Base-by-base conservation (phyloP, 257 asterid genomes). In the Nicotiana otophora region DNA sequence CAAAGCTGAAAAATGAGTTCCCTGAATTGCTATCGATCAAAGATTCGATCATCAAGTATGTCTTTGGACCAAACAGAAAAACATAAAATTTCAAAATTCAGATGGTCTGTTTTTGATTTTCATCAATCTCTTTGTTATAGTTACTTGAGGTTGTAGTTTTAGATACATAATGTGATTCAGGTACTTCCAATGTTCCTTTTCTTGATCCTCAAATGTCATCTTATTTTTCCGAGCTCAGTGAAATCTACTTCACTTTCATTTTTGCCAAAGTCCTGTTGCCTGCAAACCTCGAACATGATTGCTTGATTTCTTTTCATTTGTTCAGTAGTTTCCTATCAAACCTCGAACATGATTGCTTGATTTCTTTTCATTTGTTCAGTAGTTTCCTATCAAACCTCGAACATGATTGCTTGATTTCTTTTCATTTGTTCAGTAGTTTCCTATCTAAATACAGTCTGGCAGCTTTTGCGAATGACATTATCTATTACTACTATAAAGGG, bases 41-140 rank as follows among this genome's bases (percentile, higher is more conserved):
- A 36, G 83, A 86, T 48, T 83, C 85, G 5, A 28, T 86, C 60
- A 83, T 81, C 81, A 81, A 86, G 82, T 81, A 58, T 81, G 83
- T 81, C 39, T 83, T 65, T 9, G 60, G 30, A 67, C 82, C 85
- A 4, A 86, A 83, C 85, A 81, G 77, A 82, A 86, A 81, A 68
- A 83, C 75, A 46, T 86, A 81, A 86, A 34, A 23, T 20, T 51
- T 26, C 10, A 51, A 48, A 74, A 48, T 4, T 19, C 26, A 19
- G 9, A 55, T 55, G 17, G 62, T 55, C 23, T 17, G 23, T n/a
- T 15, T 68, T 10, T 23, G 15, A 3, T 64, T 39, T 72, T 46
- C 12, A 74, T 46, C 62, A 23, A 72, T 12, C 12, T 20, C 34
- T 42, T 26, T 48, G 16, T 1, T 7, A 23, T 19, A 51, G 63